Evolutionary conservation across 139 green algal species (phyloP), one percentile per base, ranked within the genome.

Genomic region (Gonium pectorale): DNA sequence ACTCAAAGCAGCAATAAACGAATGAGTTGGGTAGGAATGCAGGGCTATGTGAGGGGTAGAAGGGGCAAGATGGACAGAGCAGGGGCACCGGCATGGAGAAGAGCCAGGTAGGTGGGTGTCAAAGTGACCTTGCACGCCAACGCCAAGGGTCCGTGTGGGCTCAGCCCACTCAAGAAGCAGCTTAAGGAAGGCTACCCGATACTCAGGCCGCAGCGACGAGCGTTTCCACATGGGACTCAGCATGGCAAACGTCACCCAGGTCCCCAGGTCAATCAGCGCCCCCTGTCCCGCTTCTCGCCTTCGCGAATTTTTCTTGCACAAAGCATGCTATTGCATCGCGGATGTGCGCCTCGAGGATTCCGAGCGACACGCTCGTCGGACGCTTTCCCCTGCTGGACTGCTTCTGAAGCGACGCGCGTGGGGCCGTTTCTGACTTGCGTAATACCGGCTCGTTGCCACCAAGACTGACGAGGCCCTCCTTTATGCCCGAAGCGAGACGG

Each of bases 231-330:
- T 6, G 19, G 6, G 17, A 64, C 6, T 9, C 56, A 64, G 56
- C 17, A n/a, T 15, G 22, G 6, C 21, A 6, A 54, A n/a, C n/a
- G n/a, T n/a, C n/a, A n/a, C n/a, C n/a, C n/a, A n/a, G n/a, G n/a
- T n/a, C n/a, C n/a, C n/a, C n/a, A n/a, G n/a, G n/a, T n/a, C n/a
- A n/a, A n/a, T n/a, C n/a, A n/a, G n/a, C n/a, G n/a, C n/a, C n/a
- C n/a, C n/a, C n/a, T n/a, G n/a, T n/a, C n/a, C n/a, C n/a, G n/a
- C n/a, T n/a, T n/a, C 38, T 35, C 7, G 62, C 75, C 75, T 83
- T 83, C 17, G 72, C 75, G 31, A 64, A 73, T 35, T 83, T 83
- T 0, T 74, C 77, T 22, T 64, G 62, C 24, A 83, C 77, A 41
- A 66, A 83, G 1, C 19, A 6, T 11, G 62, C 43, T 35, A 83